Percentiles rank a stretch among this genome's conserved stretches.
phyloP scores from a whole-genome alignment of 1,284 basidiomycete species.

The Fomitiporia mediterranea region DNA sequence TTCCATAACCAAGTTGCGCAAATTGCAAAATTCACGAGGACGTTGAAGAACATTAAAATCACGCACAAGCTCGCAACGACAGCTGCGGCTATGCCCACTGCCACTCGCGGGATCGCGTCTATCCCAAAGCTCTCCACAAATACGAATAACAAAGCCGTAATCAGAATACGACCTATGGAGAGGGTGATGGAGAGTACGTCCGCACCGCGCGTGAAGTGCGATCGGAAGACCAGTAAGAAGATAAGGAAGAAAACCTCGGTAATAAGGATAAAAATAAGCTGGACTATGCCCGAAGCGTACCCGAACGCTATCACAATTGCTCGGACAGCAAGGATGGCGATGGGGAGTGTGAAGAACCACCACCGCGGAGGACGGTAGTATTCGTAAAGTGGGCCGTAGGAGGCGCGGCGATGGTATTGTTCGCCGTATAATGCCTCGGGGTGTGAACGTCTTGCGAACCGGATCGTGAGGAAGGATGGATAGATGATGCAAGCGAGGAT shows the following conservation, averaged over 20 bases:
- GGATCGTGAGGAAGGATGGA: conserved; percentile 42
- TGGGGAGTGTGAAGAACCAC: conserved; percentile 52
- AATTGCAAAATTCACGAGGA: conserved; percentile 42
- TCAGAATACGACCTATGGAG: conserved; percentile 56
- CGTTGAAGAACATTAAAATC: conserved; percentile 55
- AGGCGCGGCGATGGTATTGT: conserved; percentile 32
- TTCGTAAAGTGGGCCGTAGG: conserved; percentile 48
- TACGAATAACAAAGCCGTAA: conserved; percentile 59
- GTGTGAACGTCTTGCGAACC: conserved; percentile 35
- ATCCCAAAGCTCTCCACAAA: conserved; percentile 60
- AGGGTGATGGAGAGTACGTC: conserved; percentile 64
- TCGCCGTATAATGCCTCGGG: conserved; percentile 37
- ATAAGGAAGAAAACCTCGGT: conserved; percentile 62
- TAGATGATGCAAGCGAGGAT: conserved; percentile 45
- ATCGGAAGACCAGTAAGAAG: conserved; percentile 50
- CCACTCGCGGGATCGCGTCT: conserved; percentile 69
- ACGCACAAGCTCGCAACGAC: conserved; percentile 47
- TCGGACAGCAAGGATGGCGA: conserved; percentile 56
- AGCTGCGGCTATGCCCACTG: conserved; percentile 31
- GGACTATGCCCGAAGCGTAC: conserved; percentile 57
- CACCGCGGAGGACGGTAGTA: conserved; percentile 53
- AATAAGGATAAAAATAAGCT: conserved; percentile 67
- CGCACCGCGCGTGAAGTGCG: conserved; percentile 50
- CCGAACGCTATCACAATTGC: conserved; percentile 74
- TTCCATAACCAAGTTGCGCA: conserved; percentile 28